Evolutionary conservation across 2,329 filamentous ascomycete genomes (phyloP).

Genomic region (Fusarium oxysporum): DNA sequence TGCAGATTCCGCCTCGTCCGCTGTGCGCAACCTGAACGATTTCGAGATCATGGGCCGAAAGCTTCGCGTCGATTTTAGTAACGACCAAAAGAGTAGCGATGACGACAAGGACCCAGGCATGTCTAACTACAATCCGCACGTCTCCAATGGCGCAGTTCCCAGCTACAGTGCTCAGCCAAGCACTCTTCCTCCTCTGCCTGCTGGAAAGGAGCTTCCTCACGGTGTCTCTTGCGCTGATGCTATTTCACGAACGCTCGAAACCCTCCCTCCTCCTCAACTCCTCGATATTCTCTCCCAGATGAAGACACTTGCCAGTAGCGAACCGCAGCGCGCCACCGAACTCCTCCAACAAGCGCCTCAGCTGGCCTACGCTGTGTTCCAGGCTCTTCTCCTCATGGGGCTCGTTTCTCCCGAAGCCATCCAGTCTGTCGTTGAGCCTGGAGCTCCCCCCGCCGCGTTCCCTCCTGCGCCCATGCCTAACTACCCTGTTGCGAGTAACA

Average conservation of each 20-base stretch:
- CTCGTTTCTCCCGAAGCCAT: slow-evolving; percentile 89
- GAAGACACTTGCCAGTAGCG: slow-evolving; percentile 86
- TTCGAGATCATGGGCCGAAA: slow-evolving; percentile 95
- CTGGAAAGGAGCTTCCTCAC: slow-evolving; percentile 84
- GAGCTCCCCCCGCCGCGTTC: slow-evolving; percentile 57
- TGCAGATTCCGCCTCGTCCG: slow-evolving; percentile 83
- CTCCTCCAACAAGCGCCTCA: slow-evolving; percentile 91
- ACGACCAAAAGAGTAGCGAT: slow-evolving; percentile 83
- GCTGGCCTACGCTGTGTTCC: slow-evolving; percentile 93
- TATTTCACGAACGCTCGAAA: slow-evolving; percentile 90
- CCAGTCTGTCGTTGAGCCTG: slow-evolving; percentile 79
- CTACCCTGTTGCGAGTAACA: slow-evolving; percentile 46
- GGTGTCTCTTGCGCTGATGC: slow-evolving; percentile 88
- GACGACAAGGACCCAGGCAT: slow-evolving; percentile 52
- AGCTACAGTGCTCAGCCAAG: slow-evolving; percentile 55
- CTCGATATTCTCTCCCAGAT: slow-evolving; percentile 95
- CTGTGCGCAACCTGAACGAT: slow-evolving; percentile 95
- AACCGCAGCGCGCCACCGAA: slow-evolving; percentile 86
- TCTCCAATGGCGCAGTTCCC: slow-evolving; percentile 50
- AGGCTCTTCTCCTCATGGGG: slow-evolving; percentile 91
- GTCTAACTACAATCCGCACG: slow-evolving; percentile 42
- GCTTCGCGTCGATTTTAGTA: slow-evolving; percentile 94
- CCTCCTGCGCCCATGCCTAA: slow-evolving; percentile 51
- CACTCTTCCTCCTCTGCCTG: slow-evolving; percentile 81
- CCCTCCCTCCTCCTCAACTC: slow-evolving; percentile 86